Conservation (phyloP, 78 protist genomes). For the Dictyostelium firmibasis region DNA sequence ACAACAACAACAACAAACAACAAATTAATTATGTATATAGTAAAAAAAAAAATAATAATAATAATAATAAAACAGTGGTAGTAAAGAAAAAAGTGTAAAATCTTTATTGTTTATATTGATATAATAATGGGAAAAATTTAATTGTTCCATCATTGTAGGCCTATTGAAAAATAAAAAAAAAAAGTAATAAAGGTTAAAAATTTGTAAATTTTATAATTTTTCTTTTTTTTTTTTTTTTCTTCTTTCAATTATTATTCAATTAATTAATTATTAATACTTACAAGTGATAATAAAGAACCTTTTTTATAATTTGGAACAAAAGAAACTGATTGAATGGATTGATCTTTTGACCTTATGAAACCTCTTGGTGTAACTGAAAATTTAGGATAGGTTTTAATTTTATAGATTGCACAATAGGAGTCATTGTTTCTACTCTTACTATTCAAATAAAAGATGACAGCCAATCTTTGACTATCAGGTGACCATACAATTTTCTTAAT, state of each 20-base stretch:
- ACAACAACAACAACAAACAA: not conserved
- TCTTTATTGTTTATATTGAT: constrained; percentile 4
- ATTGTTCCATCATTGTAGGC: constrained; percentile 48
- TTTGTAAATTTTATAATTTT: not conserved
- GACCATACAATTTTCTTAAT: constrained; percentile 24
- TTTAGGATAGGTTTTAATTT: constrained; percentile 38
- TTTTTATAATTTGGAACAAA: constrained; percentile 70
- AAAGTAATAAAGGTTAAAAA: not conserved
- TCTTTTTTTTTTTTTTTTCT: not conserved
- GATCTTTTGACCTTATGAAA: constrained; percentile 30
- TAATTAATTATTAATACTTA: not conserved
- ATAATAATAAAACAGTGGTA: no score
- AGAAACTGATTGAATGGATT: constrained; percentile 18
- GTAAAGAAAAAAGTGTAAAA: not conserved
- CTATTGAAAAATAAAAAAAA: not conserved
- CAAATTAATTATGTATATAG: not conserved
- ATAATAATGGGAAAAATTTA: constrained; percentile 58
- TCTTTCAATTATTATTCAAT: not conserved
- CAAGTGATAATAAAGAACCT: constrained; percentile 57
- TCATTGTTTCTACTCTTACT: constrained; percentile 14
- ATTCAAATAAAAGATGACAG: constrained; percentile 34
- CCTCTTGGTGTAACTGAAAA: constrained; percentile 50
- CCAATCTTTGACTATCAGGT: constrained; percentile 64
- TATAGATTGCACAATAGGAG: constrained; percentile 29
- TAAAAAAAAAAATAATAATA: not conserved